These are phyloP conservation scores for Penicillium taxi DNA, from an alignment of 495 filamentous ascomycete genomes.

Conservation along the genomic window DNA sequence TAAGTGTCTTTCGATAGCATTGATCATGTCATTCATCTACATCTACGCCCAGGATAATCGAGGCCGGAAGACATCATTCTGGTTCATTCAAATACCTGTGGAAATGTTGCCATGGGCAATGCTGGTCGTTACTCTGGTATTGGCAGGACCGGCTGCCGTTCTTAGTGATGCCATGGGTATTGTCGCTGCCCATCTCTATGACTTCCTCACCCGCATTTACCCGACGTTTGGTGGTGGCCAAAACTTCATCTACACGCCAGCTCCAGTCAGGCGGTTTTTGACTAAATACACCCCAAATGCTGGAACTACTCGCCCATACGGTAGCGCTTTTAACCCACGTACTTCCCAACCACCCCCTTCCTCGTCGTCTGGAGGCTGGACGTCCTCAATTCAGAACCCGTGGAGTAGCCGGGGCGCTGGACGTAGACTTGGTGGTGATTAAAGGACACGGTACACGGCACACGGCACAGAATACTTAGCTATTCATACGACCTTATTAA, in stretches of 20 bases:
- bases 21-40: slow-evolving; percentile 72
- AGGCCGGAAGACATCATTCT: slow-evolving; percentile 58
- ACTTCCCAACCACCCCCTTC: slow-evolving; percentile 15
- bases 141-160: slow-evolving; percentile 37
- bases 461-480: background rate
- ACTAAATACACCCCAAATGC: slow-evolving; percentile 27
- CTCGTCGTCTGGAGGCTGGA: slow-evolving; percentile 27
- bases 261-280: slow-evolving; percentile 55
- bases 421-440: slow-evolving; percentile 49
- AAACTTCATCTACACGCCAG: slow-evolving; percentile 63
- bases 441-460: background rate
- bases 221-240: slow-evolving; percentile 73
- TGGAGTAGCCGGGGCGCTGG: slow-evolving; percentile 64
- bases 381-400: slow-evolving; percentile 32
- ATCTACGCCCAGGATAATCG: slow-evolving; percentile 77
- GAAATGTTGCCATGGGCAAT: slow-evolving; percentile 70
- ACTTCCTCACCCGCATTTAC: slow-evolving; percentile 76
- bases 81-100: slow-evolving; percentile 68
- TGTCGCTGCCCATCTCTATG: slow-evolving; percentile 73
- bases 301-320: slow-evolving; percentile 44
- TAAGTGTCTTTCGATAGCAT: slow-evolving; percentile 33
- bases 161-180: slow-evolving; percentile 59
- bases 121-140: slow-evolving; percentile 59
- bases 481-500: too few species aligned
- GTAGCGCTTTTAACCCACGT: slow-evolving; percentile 43